Evolutionary conservation across 306 rosid genomes (phyloP), one percentile per base, ranked within the genome.

Genomic region (Sicyos edulis): DNA sequence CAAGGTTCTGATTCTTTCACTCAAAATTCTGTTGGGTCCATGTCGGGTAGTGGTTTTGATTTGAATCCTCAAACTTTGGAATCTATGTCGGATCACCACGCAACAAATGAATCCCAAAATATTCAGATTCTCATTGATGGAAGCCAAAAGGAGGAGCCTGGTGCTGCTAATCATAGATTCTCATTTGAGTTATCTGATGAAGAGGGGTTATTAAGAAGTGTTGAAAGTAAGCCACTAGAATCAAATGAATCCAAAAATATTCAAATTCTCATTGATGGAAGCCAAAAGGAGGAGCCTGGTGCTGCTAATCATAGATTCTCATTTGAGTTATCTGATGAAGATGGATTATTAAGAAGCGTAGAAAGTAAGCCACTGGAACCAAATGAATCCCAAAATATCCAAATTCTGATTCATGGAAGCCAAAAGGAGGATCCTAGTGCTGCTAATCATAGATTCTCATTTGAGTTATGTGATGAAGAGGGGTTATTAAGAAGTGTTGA

Each of bases 381-480:
- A 67, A 73, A 86, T 49, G 77, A 78, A 82, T 50, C 19, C 6
- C 42, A 24, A 24, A 69, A 50, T 50, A 69, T 15, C 15, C 73
- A 50, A 50, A 69, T 69, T 50, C 73, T 49, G 22, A 24, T 15
- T 24, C 58, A 69, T 24, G 80, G 50, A 52, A 60, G 21, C 6
- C 45, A 45, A 70, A 40, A 5, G 37, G 74, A 73, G 9, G 71
- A 61, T 22, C 58, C 73, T 24, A 45, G 7, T 69, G 58, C 58
- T 50, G 22, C 57, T 85, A 82, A 65, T n/a, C n/a, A n/a, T n/a
- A n/a, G n/a, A n/a, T n/a, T n/a, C n/a, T n/a, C n/a, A n/a, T n/a
- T n/a, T n/a, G 87, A 80, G 69, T 49, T 85, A 55, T 66, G 55
- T 70, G 44, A 77, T 9, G 84, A 71, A 73, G 84, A 78, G 71